Conservation (phyloP, 176 grass and related monocot genomes). For the Juncus inflexus region DNA sequence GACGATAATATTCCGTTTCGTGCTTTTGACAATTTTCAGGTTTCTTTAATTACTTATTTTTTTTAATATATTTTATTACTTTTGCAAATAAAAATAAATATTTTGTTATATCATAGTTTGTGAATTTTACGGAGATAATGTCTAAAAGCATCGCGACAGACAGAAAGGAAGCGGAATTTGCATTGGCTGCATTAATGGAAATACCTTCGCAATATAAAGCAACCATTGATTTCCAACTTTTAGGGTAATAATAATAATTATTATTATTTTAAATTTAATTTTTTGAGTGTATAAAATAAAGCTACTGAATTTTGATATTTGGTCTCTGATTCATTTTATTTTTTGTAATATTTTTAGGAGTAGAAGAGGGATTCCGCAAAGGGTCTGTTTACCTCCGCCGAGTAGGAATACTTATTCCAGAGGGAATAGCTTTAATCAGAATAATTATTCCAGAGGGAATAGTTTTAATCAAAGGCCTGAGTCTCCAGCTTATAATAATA, state of each 20-base stretch:
- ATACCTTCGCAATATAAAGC: conserved; percentile 93
- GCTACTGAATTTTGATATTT: neutral
- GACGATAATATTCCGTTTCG: conserved; percentile 96
- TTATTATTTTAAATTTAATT: neutral
- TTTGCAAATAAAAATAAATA: neutral
- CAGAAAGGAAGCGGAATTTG: conserved; percentile 88
- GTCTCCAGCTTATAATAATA: conserved; percentile 38
- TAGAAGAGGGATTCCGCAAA: conserved; percentile 52
- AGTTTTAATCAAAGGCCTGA: conserved; percentile 55
- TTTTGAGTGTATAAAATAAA: neutral
- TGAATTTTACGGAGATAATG: conserved; percentile 99
- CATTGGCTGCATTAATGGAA: conserved; percentile 90
- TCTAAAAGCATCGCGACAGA: conserved; percentile 73
- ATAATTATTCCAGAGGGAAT: conserved; percentile 55
- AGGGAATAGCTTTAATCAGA: conserved; percentile 62
- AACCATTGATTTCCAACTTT: conserved; percentile 85
- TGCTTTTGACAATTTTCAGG: conserved; percentile 98
- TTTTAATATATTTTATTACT: neutral
- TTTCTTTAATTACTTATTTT: conserved; percentile 23
- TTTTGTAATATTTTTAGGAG: conserved; percentile 47
- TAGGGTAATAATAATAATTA: conserved; percentile 56
- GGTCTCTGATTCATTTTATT: conserved; percentile 13
- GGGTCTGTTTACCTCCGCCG: conserved; percentile 62
- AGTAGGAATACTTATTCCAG: conserved; percentile 53
- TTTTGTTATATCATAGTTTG: conserved; percentile 65